A percentile compares a stretch with the other conserved stretches of the same genome.
Conservation (phyloP, 129 eudicot genomes). For the Dittrichia graveolens region DNA sequence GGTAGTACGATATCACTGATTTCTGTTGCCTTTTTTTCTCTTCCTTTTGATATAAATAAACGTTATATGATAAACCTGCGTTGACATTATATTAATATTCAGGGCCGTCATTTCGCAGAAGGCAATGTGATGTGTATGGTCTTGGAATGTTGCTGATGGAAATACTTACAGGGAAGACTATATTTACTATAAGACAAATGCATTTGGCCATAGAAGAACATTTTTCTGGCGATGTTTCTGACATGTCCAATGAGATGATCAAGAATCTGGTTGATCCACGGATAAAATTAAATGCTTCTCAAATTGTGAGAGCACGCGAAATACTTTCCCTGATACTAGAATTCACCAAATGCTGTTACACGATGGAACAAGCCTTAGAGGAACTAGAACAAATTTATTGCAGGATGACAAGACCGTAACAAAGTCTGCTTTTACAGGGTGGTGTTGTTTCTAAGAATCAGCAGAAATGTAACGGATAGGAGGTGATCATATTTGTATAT, state of each 20-base stretch:
- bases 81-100: neutral
- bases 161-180: constrained; percentile 8
- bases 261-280: neutral
- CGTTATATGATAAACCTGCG: neutral
- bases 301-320: neutral
- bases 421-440: neutral
- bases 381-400: neutral
- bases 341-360: neutral
- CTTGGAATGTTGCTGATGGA: constrained; percentile 21
- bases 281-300: neutral
- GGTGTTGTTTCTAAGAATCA: no score
- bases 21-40: neutral
- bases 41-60: neutral
- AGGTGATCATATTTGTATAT: no score
- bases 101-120: neutral
- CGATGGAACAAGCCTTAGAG: neutral
- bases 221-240: neutral
- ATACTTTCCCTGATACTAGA: neutral
- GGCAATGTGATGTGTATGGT: constrained; percentile 22
- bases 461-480: no score
- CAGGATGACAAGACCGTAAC: neutral
- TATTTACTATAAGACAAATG: neutral
- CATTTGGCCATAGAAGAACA: neutral
- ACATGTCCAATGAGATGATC: neutral
- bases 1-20: neutral